Base-by-base conservation (phyloP, 768 basidiomycete genomes). In the Suillus spraguei region DNA sequence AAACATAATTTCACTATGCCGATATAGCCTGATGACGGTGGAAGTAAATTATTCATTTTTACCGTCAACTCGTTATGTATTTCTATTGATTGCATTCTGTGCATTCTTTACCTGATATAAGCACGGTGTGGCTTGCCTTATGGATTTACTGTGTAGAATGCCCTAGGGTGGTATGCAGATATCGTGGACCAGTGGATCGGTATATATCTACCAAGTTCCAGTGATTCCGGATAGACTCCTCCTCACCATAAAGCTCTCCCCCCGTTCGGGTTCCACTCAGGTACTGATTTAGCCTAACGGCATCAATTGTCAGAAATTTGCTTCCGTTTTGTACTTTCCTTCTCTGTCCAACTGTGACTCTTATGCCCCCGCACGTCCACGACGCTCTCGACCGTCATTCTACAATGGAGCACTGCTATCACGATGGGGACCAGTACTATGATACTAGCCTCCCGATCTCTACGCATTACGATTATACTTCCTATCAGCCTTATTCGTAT, bases 291-390 rank as follows among this genome's bases (percentile, higher is more conserved):
- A 58, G 56, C 56, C 24, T 28, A 42, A 58, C 56, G 56, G 56
- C 39, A 60, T 44, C 55, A 55, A 58, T 62, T 59, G 61, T 62
- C 32, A 28, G 54, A 54, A 54, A 36, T 38, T 72, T 73, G 74
- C 64, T 68, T 63, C 62, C 62, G 69, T 72, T 46, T 55, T 54
- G 47, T 9, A 32, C 53, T 59, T 62, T 62, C 68, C 65, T 70
- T 32, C 49, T 39, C 55, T 24, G 42, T 22, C 60, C 64, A 63
- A 44, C 59, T 56, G 72, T 33, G 20, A 32, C 50, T 39, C 60
- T 50, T 65, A 74, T 74, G 73, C 65, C 72, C 13, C 67, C 67
- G n/a, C 64, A 62, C 64, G 67, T 72, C 65, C 62, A 59, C 71
- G 69, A 68, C 42, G 16, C 65, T 17, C 64, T 64, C 49, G 70